A percentile compares a stretch with the other conserved stretches of the same genome.
Evolutionary conservation across 495 filamentous ascomycete species (phyloP).

Genomic region (Wilcoxina mikolae): DNA sequence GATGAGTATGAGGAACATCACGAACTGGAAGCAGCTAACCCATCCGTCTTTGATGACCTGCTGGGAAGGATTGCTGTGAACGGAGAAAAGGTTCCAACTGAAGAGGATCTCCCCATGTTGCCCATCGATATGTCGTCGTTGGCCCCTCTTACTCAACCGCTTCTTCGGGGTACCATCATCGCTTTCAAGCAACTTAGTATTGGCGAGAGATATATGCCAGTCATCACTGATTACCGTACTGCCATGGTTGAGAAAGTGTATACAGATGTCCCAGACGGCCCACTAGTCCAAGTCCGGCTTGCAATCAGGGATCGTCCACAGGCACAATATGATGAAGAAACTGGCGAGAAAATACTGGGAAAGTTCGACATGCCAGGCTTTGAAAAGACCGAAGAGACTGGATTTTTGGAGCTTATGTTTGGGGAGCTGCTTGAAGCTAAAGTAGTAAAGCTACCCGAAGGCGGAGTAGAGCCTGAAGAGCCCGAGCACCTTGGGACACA

Average conservation of each 20-base stretch:
- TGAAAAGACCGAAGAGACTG: conserved; percentile 39
- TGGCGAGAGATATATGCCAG: conserved; percentile 66
- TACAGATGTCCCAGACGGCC: conserved; percentile 31
- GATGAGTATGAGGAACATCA: conserved; percentile 31
- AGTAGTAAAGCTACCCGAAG: conserved; percentile 34
- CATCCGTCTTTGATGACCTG: conserved; percentile 30
- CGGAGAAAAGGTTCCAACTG: conserved; percentile 12
- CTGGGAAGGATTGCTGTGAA: conserved; percentile 29
- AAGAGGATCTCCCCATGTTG: conserved; percentile 47
- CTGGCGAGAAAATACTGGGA: conserved; percentile 44
- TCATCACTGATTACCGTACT: conserved; percentile 49
- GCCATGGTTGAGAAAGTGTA: conserved; percentile 45
- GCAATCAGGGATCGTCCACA: conserved; percentile 40
- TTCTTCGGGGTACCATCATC: conserved; percentile 51
- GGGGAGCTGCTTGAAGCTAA: conserved; percentile 48
- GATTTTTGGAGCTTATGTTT: conserved; percentile 38
- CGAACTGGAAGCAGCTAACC: conserved; percentile 38
- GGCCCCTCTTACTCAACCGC: conserved; percentile 38
- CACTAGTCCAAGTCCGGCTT: conserved; percentile 44
- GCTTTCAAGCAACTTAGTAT: conserved; percentile 65
- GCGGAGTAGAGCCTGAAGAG: not conserved
- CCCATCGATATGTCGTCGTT: conserved; percentile 48
- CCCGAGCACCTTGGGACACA: not conserved
- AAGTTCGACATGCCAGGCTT: conserved; percentile 55
- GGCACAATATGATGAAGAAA: conserved; percentile 37